Evolutionary conservation across 208 protist species (phyloP), one percentile per base, ranked within the genome.

Genomic region (Wallacemonas collosoma): DNA sequence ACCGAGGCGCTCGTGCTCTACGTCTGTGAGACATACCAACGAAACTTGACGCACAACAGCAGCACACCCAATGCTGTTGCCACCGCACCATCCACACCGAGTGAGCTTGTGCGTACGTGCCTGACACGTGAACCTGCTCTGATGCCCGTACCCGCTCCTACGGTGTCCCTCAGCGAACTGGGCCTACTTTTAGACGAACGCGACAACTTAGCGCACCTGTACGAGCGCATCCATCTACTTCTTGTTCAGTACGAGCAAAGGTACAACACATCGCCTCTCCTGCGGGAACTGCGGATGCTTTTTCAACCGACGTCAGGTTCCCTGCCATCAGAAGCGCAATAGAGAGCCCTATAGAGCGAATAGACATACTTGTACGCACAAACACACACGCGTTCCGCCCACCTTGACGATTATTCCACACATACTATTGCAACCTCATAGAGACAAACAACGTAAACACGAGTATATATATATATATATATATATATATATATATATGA

Each of bases 171-270:
- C 17, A 74, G 87, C 54, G 77, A 90, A 56, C 74, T 95, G 17
- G 85, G 87, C 5, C 15, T 68, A 53, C 60, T 93, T 41, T 56
- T 92, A n/a, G 90, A 91, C 56, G 83, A 93, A 63, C 68, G 90
- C 8, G 90, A 95, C 68, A 57, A 65, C 2, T 72, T 95, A 15
- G 74, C 77, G 62, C 80, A 87, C 41, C 77, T 80, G 68, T 85
- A 81, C 51, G 70, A 67, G 69, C 51, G 54, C 6, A 43, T 71
- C 4, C 48, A 40, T n/a, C 50, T 70, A 11, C 38, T 48, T 35
- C 7, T 60, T 39, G 26, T 15, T 3, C 65, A 70, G 38, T 70
- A 60, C 65, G 53, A 70, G 11, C 38, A 51, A 3, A 7, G 35
- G 12, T 71, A 69, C 41, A 11, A 5, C 15, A n/a, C 65, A 7